phyloP scores from a whole-genome alignment of 768 basidiomycete species.

The Suillus spraguei region DNA sequence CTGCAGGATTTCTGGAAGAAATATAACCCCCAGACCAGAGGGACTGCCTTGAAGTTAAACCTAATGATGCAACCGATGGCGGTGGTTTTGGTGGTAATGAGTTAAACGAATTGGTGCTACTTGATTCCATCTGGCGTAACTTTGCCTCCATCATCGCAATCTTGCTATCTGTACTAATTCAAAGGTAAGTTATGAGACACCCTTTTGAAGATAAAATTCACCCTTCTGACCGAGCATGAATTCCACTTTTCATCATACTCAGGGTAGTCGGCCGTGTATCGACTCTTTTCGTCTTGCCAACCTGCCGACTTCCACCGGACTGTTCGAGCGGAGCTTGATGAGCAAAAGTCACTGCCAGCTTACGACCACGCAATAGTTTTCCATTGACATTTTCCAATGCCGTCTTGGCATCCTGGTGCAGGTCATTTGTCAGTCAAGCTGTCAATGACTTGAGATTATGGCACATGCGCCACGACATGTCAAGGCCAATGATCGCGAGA shows the following conservation, averaged over 20 bases:
- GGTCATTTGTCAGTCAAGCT: constrained; percentile 7
- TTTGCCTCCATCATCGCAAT: constrained; percentile 98
- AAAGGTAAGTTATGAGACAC: constrained; percentile 16
- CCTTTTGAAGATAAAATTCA: constrained; percentile 10
- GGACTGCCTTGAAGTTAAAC: background rate
- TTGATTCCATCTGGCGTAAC: constrained; percentile 71
- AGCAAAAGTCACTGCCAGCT: constrained; percentile 89
- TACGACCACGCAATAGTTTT: constrained; percentile 83
- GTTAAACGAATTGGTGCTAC: constrained; percentile 16
- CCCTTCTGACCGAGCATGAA: constrained; percentile 50
- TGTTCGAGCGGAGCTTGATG: constrained; percentile 69
- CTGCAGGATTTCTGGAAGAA: background rate
- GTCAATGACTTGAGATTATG: background rate
- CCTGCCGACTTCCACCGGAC: constrained; percentile 27
- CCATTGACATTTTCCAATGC: constrained; percentile 76
- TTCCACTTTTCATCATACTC: constrained; percentile 81
- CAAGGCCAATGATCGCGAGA: constrained; percentile 4
- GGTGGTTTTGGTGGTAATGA: constrained; percentile 26
- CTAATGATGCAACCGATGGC: background rate
- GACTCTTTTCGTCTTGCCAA: constrained; percentile 43
- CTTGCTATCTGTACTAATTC: constrained; percentile 74
- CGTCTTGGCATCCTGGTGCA: constrained; percentile 77
- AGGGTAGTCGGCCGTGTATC: constrained; percentile 83
- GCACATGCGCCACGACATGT: background rate
- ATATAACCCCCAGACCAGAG: background rate